Evolutionary conservation across 192 early-diverging fungal species (phyloP).

Genomic region (Spizellomyces punctatus): DNA sequence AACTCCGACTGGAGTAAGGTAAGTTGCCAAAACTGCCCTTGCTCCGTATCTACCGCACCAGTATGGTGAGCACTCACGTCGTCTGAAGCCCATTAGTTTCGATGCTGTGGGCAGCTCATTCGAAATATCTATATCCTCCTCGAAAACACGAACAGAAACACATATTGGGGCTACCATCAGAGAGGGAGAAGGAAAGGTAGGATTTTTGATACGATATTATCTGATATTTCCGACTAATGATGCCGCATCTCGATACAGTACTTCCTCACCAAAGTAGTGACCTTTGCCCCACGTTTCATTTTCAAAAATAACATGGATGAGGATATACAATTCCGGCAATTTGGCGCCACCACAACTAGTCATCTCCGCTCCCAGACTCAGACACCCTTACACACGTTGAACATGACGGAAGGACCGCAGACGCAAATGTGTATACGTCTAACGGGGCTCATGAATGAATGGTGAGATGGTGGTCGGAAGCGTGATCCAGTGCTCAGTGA

Average conservation of each 20-base stretch:
- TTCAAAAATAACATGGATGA: conserved; percentile 79
- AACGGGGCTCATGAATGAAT: conserved; percentile 66
- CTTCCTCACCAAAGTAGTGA: conserved; percentile 81
- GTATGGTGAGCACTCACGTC: conserved; percentile 1
- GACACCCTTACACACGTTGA: conserved; percentile 70
- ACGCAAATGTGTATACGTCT: conserved; percentile 70
- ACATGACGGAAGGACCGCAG: conserved; percentile 30
- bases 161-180: conserved; percentile 84
- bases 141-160: conserved; percentile 54
- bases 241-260: conserved; percentile 21
- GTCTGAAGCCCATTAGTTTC: conserved; percentile 79
- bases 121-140: conserved; percentile 71
- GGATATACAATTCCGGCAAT: conserved; percentile 74
- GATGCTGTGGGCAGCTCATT: conserved; percentile 90
- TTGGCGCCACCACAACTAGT: conserved; percentile 47
- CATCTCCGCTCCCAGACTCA: conserved; percentile 57
- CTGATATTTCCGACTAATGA: not conserved
- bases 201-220: conserved; percentile 8
- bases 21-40: conserved; percentile 17
- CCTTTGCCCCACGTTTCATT: conserved; percentile 88
- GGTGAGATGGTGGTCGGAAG: conserved; percentile 47
- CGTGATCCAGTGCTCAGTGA: not conserved
- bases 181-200: conserved; percentile 84
- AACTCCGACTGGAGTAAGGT: conserved; percentile 78
- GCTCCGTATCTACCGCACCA: not conserved